Evolutionary conservation across 179 eudicot genomes (phyloP).

Genomic region (Spergularia azorica): DNA sequence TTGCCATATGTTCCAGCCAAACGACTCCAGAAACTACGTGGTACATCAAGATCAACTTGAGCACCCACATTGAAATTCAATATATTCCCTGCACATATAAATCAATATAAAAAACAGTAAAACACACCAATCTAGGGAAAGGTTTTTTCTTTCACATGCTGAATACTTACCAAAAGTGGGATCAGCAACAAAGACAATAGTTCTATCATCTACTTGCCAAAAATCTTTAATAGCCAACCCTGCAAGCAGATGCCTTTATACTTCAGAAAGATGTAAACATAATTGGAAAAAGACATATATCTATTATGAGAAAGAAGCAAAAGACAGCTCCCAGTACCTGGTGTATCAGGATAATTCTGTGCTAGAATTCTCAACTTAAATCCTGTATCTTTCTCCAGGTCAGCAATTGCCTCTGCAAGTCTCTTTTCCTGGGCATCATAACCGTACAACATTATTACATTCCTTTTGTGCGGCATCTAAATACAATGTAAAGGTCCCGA

Average conservation of each 20-base stretch:
- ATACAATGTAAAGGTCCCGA: background rate
- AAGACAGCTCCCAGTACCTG: slow-evolving; percentile 51
- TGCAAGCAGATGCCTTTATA: slow-evolving; percentile 25
- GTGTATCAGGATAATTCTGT: slow-evolving; percentile 96
- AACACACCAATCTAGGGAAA: background rate
- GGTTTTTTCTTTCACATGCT: background rate
- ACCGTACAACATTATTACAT: background rate
- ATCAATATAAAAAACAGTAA: background rate
- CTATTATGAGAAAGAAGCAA: background rate
- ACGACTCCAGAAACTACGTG: slow-evolving; percentile 95
- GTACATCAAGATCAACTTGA: slow-evolving; percentile 75
- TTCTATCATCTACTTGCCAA: slow-evolving; percentile 93
- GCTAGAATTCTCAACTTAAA: slow-evolving; percentile 87
- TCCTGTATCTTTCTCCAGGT: slow-evolving; percentile 84
- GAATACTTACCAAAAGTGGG: slow-evolving; percentile 75
- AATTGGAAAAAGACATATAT: background rate
- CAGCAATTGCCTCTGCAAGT: slow-evolving; percentile 63
- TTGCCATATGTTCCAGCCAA: slow-evolving; percentile 92
- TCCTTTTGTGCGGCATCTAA: background rate
- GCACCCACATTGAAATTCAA: slow-evolving; percentile 88
- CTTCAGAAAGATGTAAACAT: background rate
- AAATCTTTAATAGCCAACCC: slow-evolving; percentile 91
- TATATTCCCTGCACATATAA: slow-evolving; percentile 60
- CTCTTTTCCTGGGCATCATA: slow-evolving; percentile 59
- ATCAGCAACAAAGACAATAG: slow-evolving; percentile 98